phyloP scores from a whole-genome alignment of 2,329 filamentous ascomycete genomes.

The Rhinocladiella similis region DNA sequence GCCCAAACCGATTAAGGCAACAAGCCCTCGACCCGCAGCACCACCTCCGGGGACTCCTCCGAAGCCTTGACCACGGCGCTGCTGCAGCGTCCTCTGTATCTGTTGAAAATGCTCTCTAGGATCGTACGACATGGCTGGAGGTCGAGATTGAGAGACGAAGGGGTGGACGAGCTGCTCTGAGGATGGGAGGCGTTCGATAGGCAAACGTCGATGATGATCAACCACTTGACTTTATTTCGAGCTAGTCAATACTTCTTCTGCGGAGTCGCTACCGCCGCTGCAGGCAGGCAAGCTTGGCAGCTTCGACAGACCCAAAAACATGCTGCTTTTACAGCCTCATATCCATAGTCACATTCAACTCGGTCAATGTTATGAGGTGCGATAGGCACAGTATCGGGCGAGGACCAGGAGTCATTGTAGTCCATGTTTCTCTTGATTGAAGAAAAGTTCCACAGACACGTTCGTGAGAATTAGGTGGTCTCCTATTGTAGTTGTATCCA shows the following conservation, averaged over 20 bases:
- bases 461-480: no score
- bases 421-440: no score
- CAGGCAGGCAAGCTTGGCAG: not conserved
- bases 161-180: not conserved
- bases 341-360: no score
- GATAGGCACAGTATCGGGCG: no score
- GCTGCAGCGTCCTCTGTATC: constrained; percentile 63
- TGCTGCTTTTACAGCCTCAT: no score
- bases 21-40: constrained; percentile 56
- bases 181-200: not conserved
- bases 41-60: constrained; percentile 54
- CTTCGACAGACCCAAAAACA: not conserved
- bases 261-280: not conserved
- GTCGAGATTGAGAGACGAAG: constrained; percentile 13
- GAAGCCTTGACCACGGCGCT: constrained; percentile 51
- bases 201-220: constrained; percentile 3
- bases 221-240: not conserved
- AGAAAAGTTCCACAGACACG: no score
- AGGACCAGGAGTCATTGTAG: no score
- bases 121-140: constrained; percentile 35
- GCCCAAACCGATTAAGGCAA: constrained; percentile 55
- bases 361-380: no score
- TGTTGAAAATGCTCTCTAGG: constrained; percentile 67
- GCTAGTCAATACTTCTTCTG: not conserved
- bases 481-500: no score